phyloP scores from a whole-genome alignment of 768 basidiomycete genomes.

The Trametes villosa region DNA sequence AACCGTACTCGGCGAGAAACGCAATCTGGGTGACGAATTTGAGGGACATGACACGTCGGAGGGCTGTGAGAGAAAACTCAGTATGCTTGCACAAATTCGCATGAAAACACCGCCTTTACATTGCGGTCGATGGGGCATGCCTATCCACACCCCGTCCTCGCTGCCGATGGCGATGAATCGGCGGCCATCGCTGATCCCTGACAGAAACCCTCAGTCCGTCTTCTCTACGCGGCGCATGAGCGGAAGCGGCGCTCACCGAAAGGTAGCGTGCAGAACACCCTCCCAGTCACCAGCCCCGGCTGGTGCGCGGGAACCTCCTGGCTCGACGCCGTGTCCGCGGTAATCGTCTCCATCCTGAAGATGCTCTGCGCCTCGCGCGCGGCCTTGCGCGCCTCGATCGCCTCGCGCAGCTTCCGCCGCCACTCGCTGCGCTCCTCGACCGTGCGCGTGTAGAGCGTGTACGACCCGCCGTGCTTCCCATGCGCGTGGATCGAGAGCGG shows the following conservation, averaged over 20 bases:
- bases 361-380: slow-evolving; percentile 49
- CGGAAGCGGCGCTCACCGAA: slow-evolving; percentile 37
- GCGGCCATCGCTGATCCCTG: slow-evolving; percentile 46
- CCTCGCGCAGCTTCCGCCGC: slow-evolving; percentile 48
- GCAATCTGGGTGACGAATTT: slow-evolving; percentile 51
- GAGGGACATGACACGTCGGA: slow-evolving; percentile 52
- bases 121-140: slow-evolving; percentile 43
- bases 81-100: not conserved
- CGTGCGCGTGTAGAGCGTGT: slow-evolving; percentile 51
- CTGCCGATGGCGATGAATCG: slow-evolving; percentile 51
- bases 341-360: slow-evolving; percentile 46
- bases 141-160: slow-evolving; percentile 56
- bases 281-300: slow-evolving; percentile 39
- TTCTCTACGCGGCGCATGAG: not conserved
- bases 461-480: slow-evolving; percentile 48
- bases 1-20: slow-evolving; percentile 50
- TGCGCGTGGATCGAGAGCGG: slow-evolving; percentile 51
- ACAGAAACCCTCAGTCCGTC: too few relatives aligned
- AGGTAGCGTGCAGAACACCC: slow-evolving; percentile 52
- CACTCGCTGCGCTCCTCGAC: slow-evolving; percentile 44
- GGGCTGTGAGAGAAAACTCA: slow-evolving; percentile 29
- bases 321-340: slow-evolving; percentile 44
- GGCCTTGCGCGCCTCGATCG: slow-evolving; percentile 44
- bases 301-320: slow-evolving; percentile 28
- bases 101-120: slow-evolving; percentile 32